phyloP scores from a whole-genome alignment of 2,329 filamentous ascomycete genomes.

The Cercospora brassicicola region DNA sequence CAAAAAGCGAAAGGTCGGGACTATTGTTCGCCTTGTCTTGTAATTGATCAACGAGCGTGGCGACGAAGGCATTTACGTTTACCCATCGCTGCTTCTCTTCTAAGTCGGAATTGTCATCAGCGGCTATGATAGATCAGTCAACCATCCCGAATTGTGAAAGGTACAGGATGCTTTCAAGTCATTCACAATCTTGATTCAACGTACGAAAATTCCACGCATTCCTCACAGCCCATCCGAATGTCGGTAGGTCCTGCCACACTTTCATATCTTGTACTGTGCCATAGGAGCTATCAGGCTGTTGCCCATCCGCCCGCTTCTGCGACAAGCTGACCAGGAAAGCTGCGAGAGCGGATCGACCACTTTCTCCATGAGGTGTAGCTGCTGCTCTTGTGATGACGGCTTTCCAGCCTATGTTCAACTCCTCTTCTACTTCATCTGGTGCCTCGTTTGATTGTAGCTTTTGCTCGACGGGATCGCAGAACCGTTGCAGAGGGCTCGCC shows the following conservation, averaged over 20 bases:
- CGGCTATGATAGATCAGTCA: conserved; percentile 19
- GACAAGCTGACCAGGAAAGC: conserved; percentile 7
- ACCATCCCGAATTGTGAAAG: neutral
- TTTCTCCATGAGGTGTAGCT: conserved; percentile 24
- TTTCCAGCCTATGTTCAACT: conserved; percentile 27
- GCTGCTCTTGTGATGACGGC: conserved; percentile 28
- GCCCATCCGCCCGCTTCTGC: conserved; percentile 22
- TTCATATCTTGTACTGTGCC: conserved; percentile 27
- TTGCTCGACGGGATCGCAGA: conserved; percentile 30
- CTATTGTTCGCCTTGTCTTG: conserved; percentile 22
- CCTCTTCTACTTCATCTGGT: conserved; percentile 26
- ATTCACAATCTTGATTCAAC: neutral
- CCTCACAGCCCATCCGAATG: conserved; percentile 35
- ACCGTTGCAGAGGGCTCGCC: conserved; percentile 19
- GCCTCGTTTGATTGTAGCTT: conserved; percentile 16
- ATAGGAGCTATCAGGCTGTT: conserved; percentile 19
- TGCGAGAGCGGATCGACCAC: conserved; percentile 9
- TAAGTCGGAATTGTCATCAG: conserved; percentile 25
- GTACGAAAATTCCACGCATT: conserved; percentile 37
- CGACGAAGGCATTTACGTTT: conserved; percentile 37
- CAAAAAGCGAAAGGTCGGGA: conserved; percentile 35
- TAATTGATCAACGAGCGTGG: conserved; percentile 30
- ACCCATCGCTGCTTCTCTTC: conserved; percentile 31
- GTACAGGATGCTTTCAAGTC: neutral
- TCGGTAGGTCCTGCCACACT: conserved; percentile 35